A percentile compares a stretch with the other conserved stretches of the same genome.
Conservation (phyloP, 148 eudicot species). For the Chenopodium suecicum region DNA sequence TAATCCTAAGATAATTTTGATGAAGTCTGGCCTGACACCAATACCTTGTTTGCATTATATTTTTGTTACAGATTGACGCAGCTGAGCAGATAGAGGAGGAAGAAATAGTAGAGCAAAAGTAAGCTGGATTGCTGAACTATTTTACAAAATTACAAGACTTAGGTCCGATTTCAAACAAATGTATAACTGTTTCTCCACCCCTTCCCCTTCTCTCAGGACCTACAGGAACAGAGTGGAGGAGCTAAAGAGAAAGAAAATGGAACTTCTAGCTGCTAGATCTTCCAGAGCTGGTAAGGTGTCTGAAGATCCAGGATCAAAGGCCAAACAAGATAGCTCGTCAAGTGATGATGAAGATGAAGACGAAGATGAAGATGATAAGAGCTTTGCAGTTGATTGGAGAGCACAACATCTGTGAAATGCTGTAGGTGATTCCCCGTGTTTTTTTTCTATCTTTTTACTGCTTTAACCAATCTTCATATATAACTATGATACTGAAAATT, state of each 20-base stretch:
- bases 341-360: constrained; percentile 52
- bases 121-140: constrained; percentile 21
- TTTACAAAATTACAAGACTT: not conserved
- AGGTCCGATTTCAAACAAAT: not conserved
- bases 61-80: constrained; percentile 69
- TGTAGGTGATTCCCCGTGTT: not conserved
- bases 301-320: constrained; percentile 35
- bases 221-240: constrained; percentile 67
- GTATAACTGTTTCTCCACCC: not conserved
- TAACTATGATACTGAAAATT: not conserved
- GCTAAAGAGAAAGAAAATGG: constrained; percentile 72
- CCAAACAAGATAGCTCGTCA: constrained; percentile 56
- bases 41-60: not conserved
- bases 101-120: constrained; percentile 82
- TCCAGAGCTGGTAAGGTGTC: constrained; percentile 33
- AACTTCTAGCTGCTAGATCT: constrained; percentile 58
- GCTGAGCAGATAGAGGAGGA: constrained; percentile 91
- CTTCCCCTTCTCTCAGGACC: constrained; percentile 37
- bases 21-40: not conserved
- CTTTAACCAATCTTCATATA: not conserved
- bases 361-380: constrained; percentile 57
- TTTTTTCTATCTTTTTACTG: not conserved
- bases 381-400: constrained; percentile 83
- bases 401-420: constrained; percentile 64
- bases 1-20: not conserved